Percentiles rank a stretch among this genome's conserved stretches.
phyloP scores from a whole-genome alignment of 2,329 filamentous ascomycete genomes.

The Alternaria viburni region DNA sequence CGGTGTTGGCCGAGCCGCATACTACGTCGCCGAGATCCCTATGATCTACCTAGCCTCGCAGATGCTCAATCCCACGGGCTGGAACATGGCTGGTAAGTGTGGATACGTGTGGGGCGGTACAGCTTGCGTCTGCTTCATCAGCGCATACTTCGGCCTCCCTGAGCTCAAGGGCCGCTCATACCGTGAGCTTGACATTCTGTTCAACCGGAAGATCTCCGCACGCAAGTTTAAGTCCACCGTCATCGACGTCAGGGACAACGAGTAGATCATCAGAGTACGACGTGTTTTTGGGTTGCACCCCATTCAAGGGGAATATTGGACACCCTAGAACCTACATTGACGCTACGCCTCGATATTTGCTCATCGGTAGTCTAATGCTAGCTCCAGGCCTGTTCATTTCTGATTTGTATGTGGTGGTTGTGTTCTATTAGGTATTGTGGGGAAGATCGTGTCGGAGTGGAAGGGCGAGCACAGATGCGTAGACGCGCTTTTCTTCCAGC shows the following conservation, averaged over 20 bases:
- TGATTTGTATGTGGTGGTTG: not conserved
- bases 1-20: constrained; percentile 66
- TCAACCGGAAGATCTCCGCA: constrained; percentile 55
- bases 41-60: constrained; percentile 67
- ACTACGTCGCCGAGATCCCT: constrained; percentile 69
- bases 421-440: not conserved
- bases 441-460: not conserved
- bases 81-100: constrained; percentile 45
- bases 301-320: not conserved
- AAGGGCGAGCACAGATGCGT: not conserved
- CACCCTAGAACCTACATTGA: not conserved
- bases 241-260: constrained; percentile 65
- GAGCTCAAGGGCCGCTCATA: constrained; percentile 59
- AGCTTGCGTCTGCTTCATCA: constrained; percentile 59
- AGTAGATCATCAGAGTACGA: constrained; percentile 53
- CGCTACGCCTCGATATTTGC: not conserved
- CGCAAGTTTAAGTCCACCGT: constrained; percentile 62
- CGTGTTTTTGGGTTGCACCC: not conserved
- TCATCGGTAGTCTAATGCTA: not conserved
- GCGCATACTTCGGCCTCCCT: constrained; percentile 59
- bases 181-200: constrained; percentile 57
- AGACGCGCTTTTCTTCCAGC: not conserved
- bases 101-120: constrained; percentile 48
- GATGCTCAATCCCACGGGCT: constrained; percentile 56
- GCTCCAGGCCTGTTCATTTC: not conserved